Conservation (phyloP, 306 rosid genomes). For the Mimosa pudica region DNA sequence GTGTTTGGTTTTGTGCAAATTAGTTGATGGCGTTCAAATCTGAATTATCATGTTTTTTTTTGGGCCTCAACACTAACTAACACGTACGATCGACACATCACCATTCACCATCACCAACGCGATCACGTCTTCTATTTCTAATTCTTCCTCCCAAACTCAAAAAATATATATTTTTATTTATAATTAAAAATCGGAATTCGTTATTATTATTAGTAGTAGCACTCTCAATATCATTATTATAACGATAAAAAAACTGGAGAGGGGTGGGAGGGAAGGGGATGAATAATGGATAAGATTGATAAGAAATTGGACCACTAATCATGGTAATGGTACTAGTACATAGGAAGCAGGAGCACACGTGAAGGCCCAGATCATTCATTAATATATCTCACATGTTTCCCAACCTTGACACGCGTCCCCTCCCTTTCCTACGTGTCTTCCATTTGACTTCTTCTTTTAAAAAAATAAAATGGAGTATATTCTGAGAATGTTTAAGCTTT, state of each 20-base stretch:
- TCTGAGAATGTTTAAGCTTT: too few relatives aligned
- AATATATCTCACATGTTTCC: not conserved
- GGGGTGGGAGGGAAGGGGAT: not conserved
- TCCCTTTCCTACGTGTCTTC: not conserved
- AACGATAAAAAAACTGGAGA: too few relatives aligned
- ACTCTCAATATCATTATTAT: too few relatives aligned
- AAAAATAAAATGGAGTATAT: too few relatives aligned
- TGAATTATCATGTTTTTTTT: too few relatives aligned
- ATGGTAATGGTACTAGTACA: not conserved
- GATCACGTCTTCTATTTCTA: not conserved
- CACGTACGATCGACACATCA: too few relatives aligned
- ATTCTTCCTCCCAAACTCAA: not conserved
- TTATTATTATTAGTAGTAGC: too few relatives aligned
- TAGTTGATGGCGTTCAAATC: too few relatives aligned
- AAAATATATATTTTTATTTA: too few relatives aligned
- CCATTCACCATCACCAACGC: too few relatives aligned
- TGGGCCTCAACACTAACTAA: too few relatives aligned
- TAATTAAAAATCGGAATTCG: too few relatives aligned
- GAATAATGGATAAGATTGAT: not conserved
- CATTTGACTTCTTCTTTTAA: not conserved
- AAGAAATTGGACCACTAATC: not conserved
- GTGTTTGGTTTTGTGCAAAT: not conserved
- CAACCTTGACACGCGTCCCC: not conserved
- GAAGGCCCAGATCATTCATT: not conserved
- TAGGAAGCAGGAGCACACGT: not conserved